phyloP scores from a whole-genome alignment of 139 green algal species.

The Chlamydomonas sphaeroides region DNA sequence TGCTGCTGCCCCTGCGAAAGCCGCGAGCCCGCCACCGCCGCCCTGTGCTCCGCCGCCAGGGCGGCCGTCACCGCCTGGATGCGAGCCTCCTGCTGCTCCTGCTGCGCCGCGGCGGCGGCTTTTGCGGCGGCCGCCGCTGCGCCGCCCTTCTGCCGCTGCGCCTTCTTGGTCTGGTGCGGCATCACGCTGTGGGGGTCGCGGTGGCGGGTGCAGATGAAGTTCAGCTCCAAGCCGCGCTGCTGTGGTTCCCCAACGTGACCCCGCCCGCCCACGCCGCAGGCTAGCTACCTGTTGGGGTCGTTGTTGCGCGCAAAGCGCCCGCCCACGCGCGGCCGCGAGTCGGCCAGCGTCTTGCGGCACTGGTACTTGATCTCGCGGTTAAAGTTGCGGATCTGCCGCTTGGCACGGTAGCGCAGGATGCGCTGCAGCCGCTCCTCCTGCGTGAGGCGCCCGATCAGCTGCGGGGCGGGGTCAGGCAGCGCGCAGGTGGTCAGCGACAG shows the following conservation, averaged over 20 bases:
- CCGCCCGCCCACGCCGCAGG: too few species aligned
- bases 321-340: constrained; percentile 76
- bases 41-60: not conserved
- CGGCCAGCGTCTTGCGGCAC: constrained; percentile 86
- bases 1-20: not conserved
- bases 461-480: not conserved
- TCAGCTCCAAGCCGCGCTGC: too few species aligned
- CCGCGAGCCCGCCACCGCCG: not conserved
- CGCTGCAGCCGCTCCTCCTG: constrained; percentile 74
- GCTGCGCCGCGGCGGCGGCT: not conserved
- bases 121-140: not conserved
- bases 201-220: too few species aligned
- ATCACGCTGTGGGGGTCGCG: not conserved
- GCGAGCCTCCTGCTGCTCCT: not conserved
- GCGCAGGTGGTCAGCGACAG: not conserved
- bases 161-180: constrained; percentile 44
- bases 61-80: not conserved
- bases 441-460: constrained; percentile 56
- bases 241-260: too few species aligned
- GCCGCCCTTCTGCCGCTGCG: not conserved
- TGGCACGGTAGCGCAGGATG: constrained; percentile 82
- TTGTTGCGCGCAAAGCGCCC: constrained; percentile 80
- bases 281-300: constrained; percentile 44
- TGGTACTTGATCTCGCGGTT: constrained; percentile 78
- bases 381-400: constrained; percentile 68